Evolutionary conservation across 352 stramenopile species (phyloP), one percentile per base, ranked within the genome.

Genomic region (Globisporangium iwayamae): DNA sequence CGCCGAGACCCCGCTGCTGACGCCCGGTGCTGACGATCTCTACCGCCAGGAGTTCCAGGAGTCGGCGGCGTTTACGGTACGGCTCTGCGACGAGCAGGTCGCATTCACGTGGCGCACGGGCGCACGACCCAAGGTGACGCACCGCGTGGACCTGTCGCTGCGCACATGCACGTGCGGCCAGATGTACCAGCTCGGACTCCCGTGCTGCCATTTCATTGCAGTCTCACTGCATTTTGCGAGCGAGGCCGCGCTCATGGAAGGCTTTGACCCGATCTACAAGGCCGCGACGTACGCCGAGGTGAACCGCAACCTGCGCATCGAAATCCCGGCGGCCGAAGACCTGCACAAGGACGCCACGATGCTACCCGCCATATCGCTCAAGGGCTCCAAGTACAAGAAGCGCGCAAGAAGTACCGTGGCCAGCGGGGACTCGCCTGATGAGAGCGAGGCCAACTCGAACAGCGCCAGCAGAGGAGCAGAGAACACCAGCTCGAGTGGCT

Each of bases 181-280:
- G 25, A 89, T 90, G 75, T 85, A 85, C 64, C 84, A 93, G 53
- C 43, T 91, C 51, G 82, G 81, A 0, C 76, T 91, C 56, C 84
- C 84, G 43, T 93, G 84, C 43, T 76, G 80, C 36, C 84, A 93
- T 61, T 91, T 90, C 50, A 87, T 93, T 56, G 82, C 81, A 0
- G 82, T 86, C 16, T 81, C 77, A 22, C 71, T 87, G 50, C 76
- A 91, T 47, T 91, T 91, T 56, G 75, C 68, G 18, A 87, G 81
- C 41, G 84, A 93, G 34, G 64, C 69, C 4, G 76, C 73, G 51
- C 70, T 93, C 25, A 73, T 91, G 65, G 71, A 88, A 39, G 78
- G 74, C 36, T 89, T 93, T 39, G 80, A 91, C 46, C 25, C 76
- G 11, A 87, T 93, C 62, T 93, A 93, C 71, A 91, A 90, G 68